These are phyloP conservation scores for Colletotrichum nymphaeae DNA, from an alignment of 2,329 filamentous ascomycete species.

Conservation along the genomic window DNA sequence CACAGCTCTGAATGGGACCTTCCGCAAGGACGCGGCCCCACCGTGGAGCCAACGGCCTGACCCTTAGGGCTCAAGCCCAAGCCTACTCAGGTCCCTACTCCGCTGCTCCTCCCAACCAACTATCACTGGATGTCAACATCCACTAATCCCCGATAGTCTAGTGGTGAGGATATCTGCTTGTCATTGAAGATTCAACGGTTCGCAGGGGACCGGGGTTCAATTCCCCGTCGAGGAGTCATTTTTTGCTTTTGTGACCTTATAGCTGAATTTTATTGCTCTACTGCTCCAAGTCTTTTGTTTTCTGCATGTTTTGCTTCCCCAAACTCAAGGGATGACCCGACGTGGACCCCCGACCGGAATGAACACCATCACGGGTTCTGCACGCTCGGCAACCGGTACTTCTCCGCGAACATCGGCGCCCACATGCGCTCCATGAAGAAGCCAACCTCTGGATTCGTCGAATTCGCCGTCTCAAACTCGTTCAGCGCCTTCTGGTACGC, in stretches of 20 bases:
- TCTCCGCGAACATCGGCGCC: conserved; percentile 34
- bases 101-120: accelerated
- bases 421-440: conserved; percentile 38
- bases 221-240: conserved; percentile 12
- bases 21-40: not conserved
- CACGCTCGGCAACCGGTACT: conserved; percentile 16
- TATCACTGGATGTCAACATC: not conserved
- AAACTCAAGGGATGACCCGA: not conserved
- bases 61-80: not conserved
- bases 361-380: not conserved
- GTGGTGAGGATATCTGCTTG: conserved; percentile 30
- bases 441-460: conserved; percentile 33
- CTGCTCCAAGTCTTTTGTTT: not conserved
- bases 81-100: not conserved
- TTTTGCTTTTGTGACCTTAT: not conserved
- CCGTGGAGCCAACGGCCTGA: not conserved
- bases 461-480: conserved; percentile 33
- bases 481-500: conserved; percentile 23
- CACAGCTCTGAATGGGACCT: not conserved
- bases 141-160: conserved; percentile 17
- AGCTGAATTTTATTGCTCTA: not conserved
- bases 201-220: conserved; percentile 7
- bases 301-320: not conserved
- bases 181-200: not conserved
- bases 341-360: not conserved